Evolutionary conservation across 2,329 filamentous ascomycete genomes (phyloP).

Genomic region (Nemania sp.): DNA sequence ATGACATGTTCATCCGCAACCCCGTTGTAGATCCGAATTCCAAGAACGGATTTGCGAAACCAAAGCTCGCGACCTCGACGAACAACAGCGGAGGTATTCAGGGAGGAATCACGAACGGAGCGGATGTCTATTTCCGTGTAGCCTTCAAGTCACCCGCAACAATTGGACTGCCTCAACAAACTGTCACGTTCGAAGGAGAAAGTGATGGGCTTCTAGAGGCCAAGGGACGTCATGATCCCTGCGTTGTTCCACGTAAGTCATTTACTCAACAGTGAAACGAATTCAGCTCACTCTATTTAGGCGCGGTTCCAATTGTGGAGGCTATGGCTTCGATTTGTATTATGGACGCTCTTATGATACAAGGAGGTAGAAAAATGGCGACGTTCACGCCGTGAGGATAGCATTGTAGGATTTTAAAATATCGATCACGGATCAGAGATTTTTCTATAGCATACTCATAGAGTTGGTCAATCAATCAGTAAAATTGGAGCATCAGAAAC

Average conservation of each 20-base stretch:
- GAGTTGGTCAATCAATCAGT: background rate
- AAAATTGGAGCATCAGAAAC: too few species aligned
- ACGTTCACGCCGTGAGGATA: background rate
- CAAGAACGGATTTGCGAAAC: slow-evolving; percentile 51
- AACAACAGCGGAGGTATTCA: slow-evolving; percentile 96
- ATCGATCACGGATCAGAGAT: background rate
- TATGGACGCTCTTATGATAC: slow-evolving; percentile 6
- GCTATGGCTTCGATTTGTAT: slow-evolving; percentile 66
- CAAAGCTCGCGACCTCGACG: slow-evolving; percentile 79
- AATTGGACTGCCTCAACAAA: slow-evolving; percentile 85
- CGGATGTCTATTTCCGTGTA: slow-evolving; percentile 90
- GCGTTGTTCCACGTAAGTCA: slow-evolving; percentile 68
- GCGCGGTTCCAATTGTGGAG: slow-evolving; percentile 87
- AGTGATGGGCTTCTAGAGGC: slow-evolving; percentile 76
- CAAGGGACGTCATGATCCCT: slow-evolving; percentile 93
- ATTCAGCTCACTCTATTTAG: slow-evolving; percentile 29
- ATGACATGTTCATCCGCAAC: slow-evolving; percentile 78
- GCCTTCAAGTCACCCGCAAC: slow-evolving; percentile 96
- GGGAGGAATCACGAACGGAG: slow-evolving; percentile 92
- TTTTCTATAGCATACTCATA: background rate
- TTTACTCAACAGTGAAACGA: background rate
- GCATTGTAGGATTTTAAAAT: background rate
- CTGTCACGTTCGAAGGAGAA: slow-evolving; percentile 74
- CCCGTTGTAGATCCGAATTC: slow-evolving; percentile 33
- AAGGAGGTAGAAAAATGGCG: slow-evolving; percentile 8